A percentile compares a stretch with the other conserved stretches of the same genome.
Evolutionary conservation across 78 protist genomes (phyloP).

Genomic region (Cavenderia fasciculata): DNA sequence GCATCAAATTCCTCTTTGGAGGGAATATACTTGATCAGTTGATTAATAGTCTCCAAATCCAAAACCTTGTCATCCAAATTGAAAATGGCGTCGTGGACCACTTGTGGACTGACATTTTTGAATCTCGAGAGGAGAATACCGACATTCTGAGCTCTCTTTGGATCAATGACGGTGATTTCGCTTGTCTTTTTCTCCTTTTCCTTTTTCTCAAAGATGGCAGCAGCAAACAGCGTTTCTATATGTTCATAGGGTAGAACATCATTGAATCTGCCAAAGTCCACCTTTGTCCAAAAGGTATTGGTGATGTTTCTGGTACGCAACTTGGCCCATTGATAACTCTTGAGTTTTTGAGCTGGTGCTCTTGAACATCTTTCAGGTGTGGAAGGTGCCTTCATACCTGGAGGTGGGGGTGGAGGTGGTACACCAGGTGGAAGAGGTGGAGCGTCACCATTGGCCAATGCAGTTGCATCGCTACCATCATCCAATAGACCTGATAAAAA

Average conservation of each 20-base stretch:
- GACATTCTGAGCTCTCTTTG: slow-evolving; percentile 81
- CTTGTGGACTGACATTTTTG: background rate
- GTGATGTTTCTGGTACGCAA: slow-evolving; percentile 62
- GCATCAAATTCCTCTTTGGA: slow-evolving; percentile 67
- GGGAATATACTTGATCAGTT: slow-evolving; percentile 51
- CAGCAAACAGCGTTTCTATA: slow-evolving; percentile 69
- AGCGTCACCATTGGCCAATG: background rate
- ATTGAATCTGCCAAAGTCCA: slow-evolving; percentile 16
- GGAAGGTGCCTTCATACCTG: slow-evolving; percentile 52
- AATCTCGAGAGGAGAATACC: slow-evolving; percentile 60
- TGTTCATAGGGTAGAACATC: slow-evolving; percentile 41
- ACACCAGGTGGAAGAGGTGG: slow-evolving; percentile 56
- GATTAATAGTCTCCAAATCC: slow-evolving; percentile 65
- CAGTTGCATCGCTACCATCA: background rate
- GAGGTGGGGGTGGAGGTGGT: slow-evolving; percentile 75
- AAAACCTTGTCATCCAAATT: slow-evolving; percentile 47
- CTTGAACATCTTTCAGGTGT: slow-evolving; percentile 52
- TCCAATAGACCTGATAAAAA: slow-evolving; percentile 24
- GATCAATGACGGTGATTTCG: slow-evolving; percentile 68
- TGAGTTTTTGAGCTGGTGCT: slow-evolving; percentile 37
- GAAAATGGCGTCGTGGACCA: slow-evolving; percentile 40
- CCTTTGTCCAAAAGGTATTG: slow-evolving; percentile 63
- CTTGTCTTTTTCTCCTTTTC: slow-evolving; percentile 57
- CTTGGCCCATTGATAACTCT: slow-evolving; percentile 51
- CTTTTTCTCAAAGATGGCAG: slow-evolving; percentile 68